Percentiles rank a stretch among this genome's conserved stretches.
phyloP scores from a whole-genome alignment of 306 rosid species.

The Cucumis hystrix region DNA sequence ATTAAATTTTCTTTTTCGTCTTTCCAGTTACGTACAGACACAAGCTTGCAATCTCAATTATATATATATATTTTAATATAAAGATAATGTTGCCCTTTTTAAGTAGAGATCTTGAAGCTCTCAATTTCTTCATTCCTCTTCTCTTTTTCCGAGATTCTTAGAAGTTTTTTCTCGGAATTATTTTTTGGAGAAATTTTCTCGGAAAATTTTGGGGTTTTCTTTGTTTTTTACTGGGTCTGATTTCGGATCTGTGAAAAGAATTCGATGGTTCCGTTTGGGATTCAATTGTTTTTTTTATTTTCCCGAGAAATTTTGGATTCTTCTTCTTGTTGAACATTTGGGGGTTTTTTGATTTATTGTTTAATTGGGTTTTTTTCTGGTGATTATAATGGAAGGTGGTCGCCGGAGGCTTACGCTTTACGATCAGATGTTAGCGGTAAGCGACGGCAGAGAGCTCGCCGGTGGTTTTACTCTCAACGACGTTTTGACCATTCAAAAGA shows the following conservation, averaged over 20 bases:
- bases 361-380: neutral
- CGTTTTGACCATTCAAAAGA: conserved; percentile 22
- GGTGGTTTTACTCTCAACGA: conserved; percentile 65
- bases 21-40: conserved; percentile 4
- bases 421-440: conserved; percentile 63
- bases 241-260: neutral
- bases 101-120: neutral
- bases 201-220: neutral
- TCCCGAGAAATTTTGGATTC: neutral
- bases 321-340: neutral
- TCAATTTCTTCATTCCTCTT: neutral
- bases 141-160: neutral
- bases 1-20: neutral
- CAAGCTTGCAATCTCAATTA: neutral
- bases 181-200: neutral
- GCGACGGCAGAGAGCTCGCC: conserved; percentile 27
- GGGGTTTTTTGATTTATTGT: neutral
- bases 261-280: neutral
- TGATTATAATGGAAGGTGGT: conserved; percentile 27
- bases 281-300: neutral
- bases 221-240: neutral
- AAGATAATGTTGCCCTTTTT: neutral
- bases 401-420: conserved; percentile 44
- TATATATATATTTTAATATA: neutral
- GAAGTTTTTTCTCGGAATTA: neutral